Evolutionary conservation across 768 basidiomycete genomes (phyloP), one percentile per base, ranked within the genome.

Genomic region (Lentinula lateritia): DNA sequence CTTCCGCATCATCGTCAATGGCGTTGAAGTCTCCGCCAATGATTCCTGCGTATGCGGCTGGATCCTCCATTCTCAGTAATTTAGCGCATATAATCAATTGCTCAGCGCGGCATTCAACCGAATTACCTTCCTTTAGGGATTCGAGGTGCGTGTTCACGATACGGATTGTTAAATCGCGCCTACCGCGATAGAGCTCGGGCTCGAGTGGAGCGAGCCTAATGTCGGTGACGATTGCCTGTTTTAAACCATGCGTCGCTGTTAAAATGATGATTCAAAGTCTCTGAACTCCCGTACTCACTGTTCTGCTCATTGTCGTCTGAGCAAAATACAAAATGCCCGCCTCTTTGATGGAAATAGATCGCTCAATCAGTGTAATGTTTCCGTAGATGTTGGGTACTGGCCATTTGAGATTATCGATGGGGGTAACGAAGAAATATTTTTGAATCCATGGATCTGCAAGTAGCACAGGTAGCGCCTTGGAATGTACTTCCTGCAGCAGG

Each of bases 71-170:
- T 42, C 75, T 77, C 66, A 91, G 67, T 68, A 83, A 70, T 23
- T 78, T 73, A 13, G 81, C 75, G 56, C 87, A 77, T 48, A 84
- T 71, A 41, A 72, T 70, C 66, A 91, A 63, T 73, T 92, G 89
- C 56, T 70, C 70, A 13, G 81, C 72, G n/a, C 74, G 65, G 20
- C 68, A 79, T 34, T 78, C 69, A 63, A 77, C 73, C 8, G 61
- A 42, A 20, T 65, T 63, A n/a, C 86, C 87, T 0, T 55, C 15
- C 0, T 77, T 74, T 55, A 87, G 67, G 10, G 88, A 88, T 72
- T 92, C 90, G 53, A 92, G 75, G 67, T 92, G 90, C 28, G 89
- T 89, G 69, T 91, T 92, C 32, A 83, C 82, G 43, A 91, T 73
- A 34, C 88, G 78, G 63, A 90, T 61, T n/a, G 78, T 75, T 56